A percentile compares a stretch with the other conserved stretches of the same genome.
Conservation (phyloP, 2,329 filamentous ascomycete genomes). For the Celoporthe dispersa region DNA sequence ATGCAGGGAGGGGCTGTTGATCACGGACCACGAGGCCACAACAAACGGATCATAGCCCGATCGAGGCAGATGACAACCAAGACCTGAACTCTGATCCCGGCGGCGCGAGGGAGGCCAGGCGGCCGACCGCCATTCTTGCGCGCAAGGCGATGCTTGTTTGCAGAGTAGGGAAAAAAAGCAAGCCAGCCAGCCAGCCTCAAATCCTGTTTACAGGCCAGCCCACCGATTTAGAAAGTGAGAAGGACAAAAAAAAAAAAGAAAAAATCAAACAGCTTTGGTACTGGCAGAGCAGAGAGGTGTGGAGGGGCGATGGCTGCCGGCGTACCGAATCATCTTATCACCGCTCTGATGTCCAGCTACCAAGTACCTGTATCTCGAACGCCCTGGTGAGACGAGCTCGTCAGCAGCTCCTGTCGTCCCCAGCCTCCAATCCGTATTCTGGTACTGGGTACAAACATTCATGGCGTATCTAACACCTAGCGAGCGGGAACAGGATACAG, state of each 20-base stretch:
- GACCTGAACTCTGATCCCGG: slow-evolving; percentile 2
- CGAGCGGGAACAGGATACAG: neutral
- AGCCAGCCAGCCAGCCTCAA: neutral
- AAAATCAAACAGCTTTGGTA: neutral
- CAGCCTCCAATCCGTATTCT: slow-evolving; percentile 1
- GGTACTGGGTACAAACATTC: neutral
- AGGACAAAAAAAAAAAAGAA: too few relatives aligned
- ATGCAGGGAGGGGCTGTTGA: slow-evolving; percentile 9
- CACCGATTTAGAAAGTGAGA: too few relatives aligned
- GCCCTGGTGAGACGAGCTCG: neutral
- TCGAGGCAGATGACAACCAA: slow-evolving; percentile 19
- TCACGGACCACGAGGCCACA: slow-evolving; percentile 17
- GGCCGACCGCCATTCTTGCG: slow-evolving; percentile 24
- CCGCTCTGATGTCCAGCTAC: neutral
- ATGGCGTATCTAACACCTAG: neutral
- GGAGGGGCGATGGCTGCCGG: neutral
- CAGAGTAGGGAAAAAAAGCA: neutral
- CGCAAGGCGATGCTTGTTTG: slow-evolving; percentile 15
- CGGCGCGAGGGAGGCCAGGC: slow-evolving; percentile 6
- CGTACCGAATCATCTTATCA: neutral
- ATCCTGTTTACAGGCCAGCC: neutral
- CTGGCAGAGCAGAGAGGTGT: neutral
- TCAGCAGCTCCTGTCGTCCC: neutral
- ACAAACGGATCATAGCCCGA: slow-evolving; percentile 21
- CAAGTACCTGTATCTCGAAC: neutral